These are phyloP conservation scores for Monilinia aucupariae DNA, from an alignment of 2,329 filamentous ascomycete genomes.

Conservation along the genomic window DNA sequence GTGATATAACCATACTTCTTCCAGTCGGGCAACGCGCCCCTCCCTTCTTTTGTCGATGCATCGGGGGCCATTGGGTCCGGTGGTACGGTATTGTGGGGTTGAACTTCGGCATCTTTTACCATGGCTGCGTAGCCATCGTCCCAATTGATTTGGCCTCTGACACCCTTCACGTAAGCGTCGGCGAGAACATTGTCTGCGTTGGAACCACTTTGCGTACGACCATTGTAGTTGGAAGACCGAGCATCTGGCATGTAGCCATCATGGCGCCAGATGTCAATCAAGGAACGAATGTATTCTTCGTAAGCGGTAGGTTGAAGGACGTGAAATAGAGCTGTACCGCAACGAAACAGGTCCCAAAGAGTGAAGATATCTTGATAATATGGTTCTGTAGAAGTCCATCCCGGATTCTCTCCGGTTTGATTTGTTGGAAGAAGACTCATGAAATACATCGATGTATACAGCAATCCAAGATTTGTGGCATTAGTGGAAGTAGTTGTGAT, in stretches of 20 bases:
- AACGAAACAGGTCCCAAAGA: constrained; percentile 60
- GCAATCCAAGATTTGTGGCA: constrained; percentile 49
- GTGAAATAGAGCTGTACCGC: constrained; percentile 59
- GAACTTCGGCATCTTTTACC: constrained; percentile 61
- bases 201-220: constrained; percentile 62
- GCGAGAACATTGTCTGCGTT: constrained; percentile 68
- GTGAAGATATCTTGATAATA: constrained; percentile 71
- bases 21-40: constrained; percentile 67
- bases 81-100: constrained; percentile 54
- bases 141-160: constrained; percentile 58
- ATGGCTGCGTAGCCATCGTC: constrained; percentile 56
- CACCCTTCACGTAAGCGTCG: constrained; percentile 65
- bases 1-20: constrained; percentile 60
- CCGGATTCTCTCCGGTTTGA: constrained; percentile 64
- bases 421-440: constrained; percentile 47
- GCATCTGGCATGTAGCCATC: constrained; percentile 62
- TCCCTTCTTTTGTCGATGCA: constrained; percentile 60
- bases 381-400: constrained; percentile 58
- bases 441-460: constrained; percentile 64
- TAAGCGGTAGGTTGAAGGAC: constrained; percentile 58
- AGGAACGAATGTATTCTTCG: constrained; percentile 59
- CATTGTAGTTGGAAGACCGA: constrained; percentile 64
- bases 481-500: constrained; percentile 55
- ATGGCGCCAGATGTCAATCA: constrained; percentile 63
- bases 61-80: constrained; percentile 48